These are phyloP conservation scores for Strigomonas culicis DNA, from an alignment of 208 protist species.

Conservation along the genomic window DNA sequence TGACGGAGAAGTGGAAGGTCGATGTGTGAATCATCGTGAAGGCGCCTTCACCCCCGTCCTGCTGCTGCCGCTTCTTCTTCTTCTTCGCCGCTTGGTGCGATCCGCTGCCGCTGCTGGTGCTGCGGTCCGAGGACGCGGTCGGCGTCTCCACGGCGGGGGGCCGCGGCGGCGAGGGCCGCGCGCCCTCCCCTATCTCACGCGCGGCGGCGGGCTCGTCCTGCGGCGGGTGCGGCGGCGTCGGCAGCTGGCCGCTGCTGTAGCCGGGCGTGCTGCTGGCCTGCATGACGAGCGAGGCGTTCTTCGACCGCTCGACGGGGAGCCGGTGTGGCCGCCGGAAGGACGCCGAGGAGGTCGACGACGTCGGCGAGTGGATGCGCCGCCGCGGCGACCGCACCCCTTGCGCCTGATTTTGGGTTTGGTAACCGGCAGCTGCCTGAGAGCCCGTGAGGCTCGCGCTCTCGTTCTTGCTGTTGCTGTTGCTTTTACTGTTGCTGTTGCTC, in stretches of 20 bases:
- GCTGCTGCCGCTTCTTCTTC: too few species aligned
- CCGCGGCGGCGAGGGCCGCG: too few species aligned
- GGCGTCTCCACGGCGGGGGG: too few species aligned
- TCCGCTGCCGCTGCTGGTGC: neutral
- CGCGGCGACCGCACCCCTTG: neutral
- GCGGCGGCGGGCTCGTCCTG: too few species aligned
- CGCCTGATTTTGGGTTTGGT: neutral
- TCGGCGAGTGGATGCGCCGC: neutral
- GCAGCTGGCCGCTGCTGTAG: too few species aligned
- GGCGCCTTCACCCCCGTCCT: too few species aligned
- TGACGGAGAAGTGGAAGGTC: neutral
- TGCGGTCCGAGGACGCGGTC: neutral
- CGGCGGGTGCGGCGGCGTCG: too few species aligned
- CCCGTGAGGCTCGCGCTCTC: neutral
- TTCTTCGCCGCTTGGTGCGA: too few species aligned
- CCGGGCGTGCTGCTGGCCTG: neutral
- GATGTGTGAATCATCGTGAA: neutral
- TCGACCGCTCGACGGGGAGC: neutral
- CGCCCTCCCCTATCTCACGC: too few species aligned
- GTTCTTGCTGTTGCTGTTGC: neutral
- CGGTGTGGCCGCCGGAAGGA: neutral
- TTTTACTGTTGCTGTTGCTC: neutral
- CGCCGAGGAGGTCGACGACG: neutral
- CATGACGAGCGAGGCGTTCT: neutral
- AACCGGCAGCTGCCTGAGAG: too few species aligned